Evolutionary conservation across 2,329 filamentous ascomycete genomes (phyloP).

Genomic region (Penicillium sp.): DNA sequence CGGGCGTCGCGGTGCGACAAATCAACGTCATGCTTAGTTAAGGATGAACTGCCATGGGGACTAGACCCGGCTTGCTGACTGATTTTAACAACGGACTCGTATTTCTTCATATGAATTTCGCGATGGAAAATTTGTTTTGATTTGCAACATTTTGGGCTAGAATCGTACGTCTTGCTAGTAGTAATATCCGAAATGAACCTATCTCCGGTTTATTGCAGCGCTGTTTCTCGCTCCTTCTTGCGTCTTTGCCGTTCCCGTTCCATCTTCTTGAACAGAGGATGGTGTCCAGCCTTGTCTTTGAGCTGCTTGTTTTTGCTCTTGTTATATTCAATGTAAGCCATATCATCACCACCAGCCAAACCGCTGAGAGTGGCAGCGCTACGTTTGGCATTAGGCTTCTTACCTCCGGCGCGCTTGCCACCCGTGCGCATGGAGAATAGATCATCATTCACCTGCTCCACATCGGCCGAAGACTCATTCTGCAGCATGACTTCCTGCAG

Average conservation of each 20-base stretch:
- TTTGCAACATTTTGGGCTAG: not conserved
- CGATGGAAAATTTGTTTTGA: not conserved
- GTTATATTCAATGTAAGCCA: conserved; percentile 92
- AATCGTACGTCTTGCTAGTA: not conserved
- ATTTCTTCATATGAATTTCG: not conserved
- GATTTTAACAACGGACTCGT: not conserved
- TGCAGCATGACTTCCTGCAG: conserved; percentile 87
- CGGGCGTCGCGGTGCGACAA: conserved; percentile 8
- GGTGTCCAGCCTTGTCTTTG: conserved; percentile 61
- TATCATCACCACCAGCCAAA: conserved; percentile 87
- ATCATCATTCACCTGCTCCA: conserved; percentile 70
- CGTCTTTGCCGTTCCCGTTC: conserved; percentile 61
- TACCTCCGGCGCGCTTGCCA: conserved; percentile 39
- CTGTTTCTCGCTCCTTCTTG: conserved; percentile 46
- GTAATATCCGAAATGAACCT: not conserved
- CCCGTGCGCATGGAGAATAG: conserved; percentile 59
- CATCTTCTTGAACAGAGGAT: conserved; percentile 67
- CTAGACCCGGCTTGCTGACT: conserved; percentile 12
- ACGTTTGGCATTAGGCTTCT: conserved; percentile 66
- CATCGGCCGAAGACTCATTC: conserved; percentile 71
- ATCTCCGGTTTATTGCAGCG: not conserved
- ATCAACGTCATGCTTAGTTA: conserved; percentile 17
- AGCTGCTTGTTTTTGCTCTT: conserved; percentile 68
- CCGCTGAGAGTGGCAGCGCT: conserved; percentile 84
- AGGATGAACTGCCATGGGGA: not conserved